Evolutionary conservation across 495 filamentous ascomycete species (phyloP), one percentile per base, ranked within the genome.

Genomic region (Platismatia glauca): DNA sequence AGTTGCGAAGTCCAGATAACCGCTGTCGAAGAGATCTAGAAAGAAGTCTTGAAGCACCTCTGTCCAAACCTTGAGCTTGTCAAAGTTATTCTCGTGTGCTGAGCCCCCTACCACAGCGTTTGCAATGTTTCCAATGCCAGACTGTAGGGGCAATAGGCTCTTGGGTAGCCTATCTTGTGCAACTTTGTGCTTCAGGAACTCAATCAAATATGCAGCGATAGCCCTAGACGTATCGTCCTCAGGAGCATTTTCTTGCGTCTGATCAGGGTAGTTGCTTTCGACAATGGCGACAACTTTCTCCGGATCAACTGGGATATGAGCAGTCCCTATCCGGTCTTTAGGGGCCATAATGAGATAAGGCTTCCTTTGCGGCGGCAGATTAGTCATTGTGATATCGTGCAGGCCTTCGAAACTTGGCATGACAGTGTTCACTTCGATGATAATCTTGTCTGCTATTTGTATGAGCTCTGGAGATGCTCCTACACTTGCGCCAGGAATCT

Each of bases 21-120:
- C 91, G 67, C 85, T 88, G 78, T 96, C 91, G 81, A 96, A 95
- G 39, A 96, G 86, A 71, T 96, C 91, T 16, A 96, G 81, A 87
- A 96, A 96, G 53, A 87, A 89, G 71, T 96, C 91, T 74, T 96
- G 91, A 64, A 96, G 84, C 41, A 96, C 91, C 72, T 96, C 91
- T 57, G 91, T 96, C 91, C 91, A 96, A 20, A 96, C 91, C 69
- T 86, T 89, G 50, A 96, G 83, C 77, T 95, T 87, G 57, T 81
- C 81, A 82, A 96, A 96, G 71, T 92, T 88, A 59, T 78, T 79
- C 55, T 80, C 81, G 68, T 89, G 83, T 68, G 86, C 82, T 43
- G 95, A 84, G 7, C 91, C 91, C 58, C 91, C 90, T 64, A 96
- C 83, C 60, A 96, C 91, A 33, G 91, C 91, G 70, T 96, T 96